Evolutionary conservation across 228 moss, liverwort and hornwort genomes (phyloP).

Genomic region (Sphagnum magellanicum): DNA sequence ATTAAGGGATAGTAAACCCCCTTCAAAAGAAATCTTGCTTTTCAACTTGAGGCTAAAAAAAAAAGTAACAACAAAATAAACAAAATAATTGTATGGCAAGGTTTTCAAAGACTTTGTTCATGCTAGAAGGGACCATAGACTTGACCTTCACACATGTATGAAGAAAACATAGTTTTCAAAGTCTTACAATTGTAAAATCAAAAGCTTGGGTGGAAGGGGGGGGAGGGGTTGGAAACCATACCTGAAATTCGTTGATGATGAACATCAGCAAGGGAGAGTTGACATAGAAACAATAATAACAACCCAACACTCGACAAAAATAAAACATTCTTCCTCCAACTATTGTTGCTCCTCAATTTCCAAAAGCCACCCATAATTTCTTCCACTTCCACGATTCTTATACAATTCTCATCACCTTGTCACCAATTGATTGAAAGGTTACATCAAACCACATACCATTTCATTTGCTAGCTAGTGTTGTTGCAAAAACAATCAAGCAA

Average conservation of each 20-base stretch:
- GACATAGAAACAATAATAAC: conserved; percentile 16
- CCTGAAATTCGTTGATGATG: conserved; percentile 84
- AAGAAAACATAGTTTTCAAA: neutral
- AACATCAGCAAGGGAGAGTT: conserved; percentile 3
- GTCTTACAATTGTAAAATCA: neutral
- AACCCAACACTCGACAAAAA: conserved; percentile 7
- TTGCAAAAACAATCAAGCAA: too few species aligned
- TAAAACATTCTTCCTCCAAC: too few species aligned
- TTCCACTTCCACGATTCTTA: too few species aligned
- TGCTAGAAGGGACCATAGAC: too few species aligned
- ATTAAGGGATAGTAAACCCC: neutral
- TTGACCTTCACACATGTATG: neutral
- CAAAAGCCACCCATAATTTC: too few species aligned
- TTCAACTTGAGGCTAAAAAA: neutral
- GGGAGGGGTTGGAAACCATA: conserved; percentile 4
- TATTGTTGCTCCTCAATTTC: too few species aligned
- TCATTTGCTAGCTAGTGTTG: too few species aligned
- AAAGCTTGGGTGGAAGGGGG: neutral
- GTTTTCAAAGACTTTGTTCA: too few species aligned
- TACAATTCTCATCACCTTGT: too few species aligned
- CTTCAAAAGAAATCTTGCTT: neutral
- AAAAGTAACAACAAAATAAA: neutral
- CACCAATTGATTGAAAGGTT: too few species aligned
- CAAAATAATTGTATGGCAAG: too few species aligned
- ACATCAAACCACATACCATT: too few species aligned